Evolutionary conservation across 345 rosid species (phyloP).

Genomic region (Dovyalis caffra): DNA sequence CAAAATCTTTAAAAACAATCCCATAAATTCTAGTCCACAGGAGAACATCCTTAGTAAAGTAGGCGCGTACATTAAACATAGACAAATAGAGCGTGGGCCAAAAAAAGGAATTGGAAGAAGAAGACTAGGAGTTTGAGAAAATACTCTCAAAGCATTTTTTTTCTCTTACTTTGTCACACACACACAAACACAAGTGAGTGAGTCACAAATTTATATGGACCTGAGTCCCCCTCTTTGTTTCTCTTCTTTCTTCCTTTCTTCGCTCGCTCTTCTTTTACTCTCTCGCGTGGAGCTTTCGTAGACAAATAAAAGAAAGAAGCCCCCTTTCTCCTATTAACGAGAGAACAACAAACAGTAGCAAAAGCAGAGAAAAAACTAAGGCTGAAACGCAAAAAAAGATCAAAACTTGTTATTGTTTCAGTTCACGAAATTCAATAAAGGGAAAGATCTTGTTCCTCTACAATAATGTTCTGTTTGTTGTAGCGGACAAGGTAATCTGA

Average conservation of each 20-base stretch:
- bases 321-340: neutral
- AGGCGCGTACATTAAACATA: too few species aligned
- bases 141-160: neutral
- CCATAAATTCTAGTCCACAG: too few species aligned
- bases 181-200: neutral
- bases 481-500: conserved; percentile 43
- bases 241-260: neutral
- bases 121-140: too few species aligned
- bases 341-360: neutral
- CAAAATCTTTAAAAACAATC: too few species aligned
- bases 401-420: neutral
- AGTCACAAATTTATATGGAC: neutral
- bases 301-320: neutral
- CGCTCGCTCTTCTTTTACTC: neutral
- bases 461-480: conserved; percentile 32
- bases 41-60: too few species aligned
- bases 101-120: too few species aligned
- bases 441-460: conserved; percentile 37
- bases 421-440: neutral
- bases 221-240: neutral
- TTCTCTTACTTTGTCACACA: neutral
- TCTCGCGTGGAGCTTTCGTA: conserved; percentile 32
- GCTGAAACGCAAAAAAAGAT: neutral
- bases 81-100: too few species aligned
- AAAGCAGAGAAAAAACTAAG: neutral